Percentiles rank a stretch among this genome's conserved stretches.
Conservation (phyloP, 2,329 filamentous ascomycete genomes). For the Pyrenophora seminiperda region DNA sequence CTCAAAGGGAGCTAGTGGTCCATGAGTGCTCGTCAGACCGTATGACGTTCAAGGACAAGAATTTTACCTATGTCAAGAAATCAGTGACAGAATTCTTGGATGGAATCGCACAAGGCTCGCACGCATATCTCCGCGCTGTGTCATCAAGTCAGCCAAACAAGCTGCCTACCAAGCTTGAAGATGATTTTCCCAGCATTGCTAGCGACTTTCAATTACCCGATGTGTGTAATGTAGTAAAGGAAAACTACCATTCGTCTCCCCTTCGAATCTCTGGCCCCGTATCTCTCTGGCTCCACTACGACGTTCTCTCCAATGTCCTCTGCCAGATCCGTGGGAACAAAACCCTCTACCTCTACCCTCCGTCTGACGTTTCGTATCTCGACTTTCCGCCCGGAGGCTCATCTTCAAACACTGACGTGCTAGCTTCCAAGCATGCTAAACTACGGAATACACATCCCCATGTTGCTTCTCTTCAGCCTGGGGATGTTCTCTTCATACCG, state of each 20-base stretch:
- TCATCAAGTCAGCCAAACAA: constrained; percentile 71
- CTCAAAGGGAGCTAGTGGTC: constrained; percentile 65
- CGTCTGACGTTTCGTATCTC: constrained; percentile 71
- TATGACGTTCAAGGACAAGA: constrained; percentile 84
- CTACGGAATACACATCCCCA: constrained; percentile 61
- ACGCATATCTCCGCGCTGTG: constrained; percentile 78
- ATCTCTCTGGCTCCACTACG: constrained; percentile 90
- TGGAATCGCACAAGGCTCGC: constrained; percentile 61
- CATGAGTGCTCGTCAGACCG: constrained; percentile 69
- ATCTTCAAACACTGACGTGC: constrained; percentile 77
- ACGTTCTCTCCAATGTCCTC: constrained; percentile 87
- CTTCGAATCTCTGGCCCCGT: constrained; percentile 79
- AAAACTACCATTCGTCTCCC: constrained; percentile 77
- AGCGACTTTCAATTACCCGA: constrained; percentile 71
- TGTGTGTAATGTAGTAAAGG: constrained; percentile 49
- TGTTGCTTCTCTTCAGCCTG: constrained; percentile 68
- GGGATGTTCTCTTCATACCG: constrained; percentile 81
- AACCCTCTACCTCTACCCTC: constrained; percentile 76
- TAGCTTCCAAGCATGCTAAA: constrained; percentile 47
- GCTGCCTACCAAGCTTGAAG: constrained; percentile 68
- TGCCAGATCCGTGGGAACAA: constrained; percentile 79
- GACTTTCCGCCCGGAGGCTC: constrained; percentile 77
- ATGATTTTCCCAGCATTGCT: constrained; percentile 73
- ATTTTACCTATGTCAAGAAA: constrained; percentile 76
- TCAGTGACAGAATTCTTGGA: constrained; percentile 70